Evolutionary conservation across 306 rosid species (phyloP).

Genomic region (Cicer cuneatum): DNA sequence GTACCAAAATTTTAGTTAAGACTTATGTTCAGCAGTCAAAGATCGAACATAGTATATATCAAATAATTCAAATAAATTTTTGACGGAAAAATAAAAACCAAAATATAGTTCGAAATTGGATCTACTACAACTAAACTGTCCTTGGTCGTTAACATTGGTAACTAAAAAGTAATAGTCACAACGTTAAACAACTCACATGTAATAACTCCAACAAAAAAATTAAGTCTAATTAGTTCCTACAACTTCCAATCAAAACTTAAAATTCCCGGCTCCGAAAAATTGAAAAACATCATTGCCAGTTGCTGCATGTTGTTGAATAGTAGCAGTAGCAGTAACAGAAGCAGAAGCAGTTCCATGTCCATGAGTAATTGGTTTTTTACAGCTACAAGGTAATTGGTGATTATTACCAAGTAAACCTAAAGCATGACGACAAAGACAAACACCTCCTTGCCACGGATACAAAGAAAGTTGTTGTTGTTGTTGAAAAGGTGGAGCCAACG

Average conservation of each 20-base stretch:
- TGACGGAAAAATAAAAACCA: no score
- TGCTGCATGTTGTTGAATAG: neutral
- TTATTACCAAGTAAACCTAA: neutral
- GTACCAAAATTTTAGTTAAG: no score
- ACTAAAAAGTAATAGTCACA: no score
- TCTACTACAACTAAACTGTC: no score
- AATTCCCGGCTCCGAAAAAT: neutral
- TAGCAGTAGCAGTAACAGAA: neutral
- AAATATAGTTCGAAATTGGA: no score
- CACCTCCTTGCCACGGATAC: neutral
- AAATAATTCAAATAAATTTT: no score
- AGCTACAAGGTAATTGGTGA: neutral
- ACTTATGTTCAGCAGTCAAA: no score
- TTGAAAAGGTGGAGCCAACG: slow-evolving; percentile 52
- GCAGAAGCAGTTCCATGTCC: no score
- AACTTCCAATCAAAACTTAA: neutral
- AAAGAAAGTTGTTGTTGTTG: slow-evolving; percentile 11
- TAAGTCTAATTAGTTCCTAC: neutral
- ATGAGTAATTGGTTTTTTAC: neutral
- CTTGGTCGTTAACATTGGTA: no score
- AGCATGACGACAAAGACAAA: neutral
- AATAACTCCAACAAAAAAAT: neutral
- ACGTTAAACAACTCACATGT: neutral
- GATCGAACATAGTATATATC: no score
- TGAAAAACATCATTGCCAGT: neutral